Evolutionary conservation across 352 stramenopile species (phyloP).

Genomic region (Saprolegnia parasitica): DNA sequence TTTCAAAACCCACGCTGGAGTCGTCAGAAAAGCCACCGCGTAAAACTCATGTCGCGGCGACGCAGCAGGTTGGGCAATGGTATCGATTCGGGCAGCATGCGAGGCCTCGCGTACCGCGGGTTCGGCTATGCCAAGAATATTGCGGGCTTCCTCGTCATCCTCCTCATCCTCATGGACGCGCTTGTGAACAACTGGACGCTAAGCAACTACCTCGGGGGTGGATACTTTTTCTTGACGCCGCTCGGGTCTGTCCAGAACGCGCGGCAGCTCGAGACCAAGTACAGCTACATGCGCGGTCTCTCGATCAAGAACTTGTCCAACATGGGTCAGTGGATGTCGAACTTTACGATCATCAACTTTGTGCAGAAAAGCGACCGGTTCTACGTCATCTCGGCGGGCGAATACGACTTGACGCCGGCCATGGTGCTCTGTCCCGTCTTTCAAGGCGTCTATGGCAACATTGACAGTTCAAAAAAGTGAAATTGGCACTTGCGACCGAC

Average conservation of each 20-base stretch:
- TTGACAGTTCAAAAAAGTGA: background rate
- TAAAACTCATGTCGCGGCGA: too few relatives aligned
- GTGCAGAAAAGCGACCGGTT: background rate
- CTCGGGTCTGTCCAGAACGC: background rate
- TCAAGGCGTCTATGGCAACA: background rate
- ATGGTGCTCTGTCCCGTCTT: background rate
- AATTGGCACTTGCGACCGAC: background rate
- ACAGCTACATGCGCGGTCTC: background rate
- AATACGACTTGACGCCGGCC: background rate
- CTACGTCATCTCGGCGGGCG: background rate
- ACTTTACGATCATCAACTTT: conserved; percentile 5
- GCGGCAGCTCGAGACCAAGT: background rate
- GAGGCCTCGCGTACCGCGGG: too few relatives aligned
- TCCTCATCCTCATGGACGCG: background rate
- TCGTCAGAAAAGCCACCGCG: too few relatives aligned
- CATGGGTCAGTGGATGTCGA: conserved; percentile 19
- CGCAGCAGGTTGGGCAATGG: too few relatives aligned
- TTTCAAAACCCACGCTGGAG: too few relatives aligned
- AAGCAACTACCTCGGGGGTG: conserved; percentile 8
- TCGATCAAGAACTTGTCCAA: conserved; percentile 14
- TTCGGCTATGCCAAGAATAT: too few relatives aligned
- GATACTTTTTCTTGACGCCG: background rate
- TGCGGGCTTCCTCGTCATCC: background rate
- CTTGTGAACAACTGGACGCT: conserved; percentile 12
- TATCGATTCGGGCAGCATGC: too few relatives aligned